Evolutionary conservation across 805 yeast species (phyloP).

Genomic region (Candida sanyiensis): DNA sequence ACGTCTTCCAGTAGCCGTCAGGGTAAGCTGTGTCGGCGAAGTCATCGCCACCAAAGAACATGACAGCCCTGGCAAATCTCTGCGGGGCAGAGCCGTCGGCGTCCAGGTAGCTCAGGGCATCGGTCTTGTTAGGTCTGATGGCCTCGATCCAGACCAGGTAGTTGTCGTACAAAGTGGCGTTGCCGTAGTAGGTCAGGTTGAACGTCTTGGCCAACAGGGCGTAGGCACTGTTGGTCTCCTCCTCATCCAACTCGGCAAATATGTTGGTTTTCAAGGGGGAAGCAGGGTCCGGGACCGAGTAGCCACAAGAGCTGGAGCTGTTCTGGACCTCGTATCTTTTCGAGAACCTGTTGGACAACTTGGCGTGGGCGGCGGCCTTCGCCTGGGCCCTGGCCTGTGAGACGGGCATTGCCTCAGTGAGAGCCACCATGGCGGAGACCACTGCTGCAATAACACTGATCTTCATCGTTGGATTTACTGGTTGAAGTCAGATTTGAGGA

Average conservation of each 20-base stretch:
- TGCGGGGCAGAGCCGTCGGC: constrained; percentile 18
- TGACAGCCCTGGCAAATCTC: constrained; percentile 19
- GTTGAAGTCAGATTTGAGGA: too few species aligned
- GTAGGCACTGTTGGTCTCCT: constrained; percentile 17
- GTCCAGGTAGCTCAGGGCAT: constrained; percentile 24
- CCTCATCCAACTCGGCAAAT: constrained; percentile 21
- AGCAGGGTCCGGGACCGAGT: constrained; percentile 13
- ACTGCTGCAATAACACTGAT: background rate
- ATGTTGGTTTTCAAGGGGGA: constrained; percentile 19
- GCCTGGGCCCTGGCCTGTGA: constrained; percentile 1
- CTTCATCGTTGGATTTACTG: constrained; percentile 1
- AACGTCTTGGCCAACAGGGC: constrained; percentile 13
- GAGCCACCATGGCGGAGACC: background rate
- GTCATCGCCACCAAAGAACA: constrained; percentile 24
- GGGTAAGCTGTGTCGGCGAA: constrained; percentile 17
- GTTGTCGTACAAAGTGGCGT: constrained; percentile 23
- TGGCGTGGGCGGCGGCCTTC: constrained; percentile 2
- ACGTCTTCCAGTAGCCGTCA: constrained; percentile 24
- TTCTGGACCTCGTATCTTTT: constrained; percentile 4
- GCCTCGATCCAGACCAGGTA: constrained; percentile 23
- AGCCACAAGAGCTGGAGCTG: constrained; percentile 5
- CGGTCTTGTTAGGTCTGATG: constrained; percentile 26
- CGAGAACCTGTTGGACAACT: background rate
- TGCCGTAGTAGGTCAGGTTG: constrained; percentile 17
- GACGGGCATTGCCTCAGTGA: constrained; percentile 3